Evolutionary conservation across 345 rosid species (phyloP), one percentile per base, ranked within the genome.

Genomic region (Arabidopsis suecica): DNA sequence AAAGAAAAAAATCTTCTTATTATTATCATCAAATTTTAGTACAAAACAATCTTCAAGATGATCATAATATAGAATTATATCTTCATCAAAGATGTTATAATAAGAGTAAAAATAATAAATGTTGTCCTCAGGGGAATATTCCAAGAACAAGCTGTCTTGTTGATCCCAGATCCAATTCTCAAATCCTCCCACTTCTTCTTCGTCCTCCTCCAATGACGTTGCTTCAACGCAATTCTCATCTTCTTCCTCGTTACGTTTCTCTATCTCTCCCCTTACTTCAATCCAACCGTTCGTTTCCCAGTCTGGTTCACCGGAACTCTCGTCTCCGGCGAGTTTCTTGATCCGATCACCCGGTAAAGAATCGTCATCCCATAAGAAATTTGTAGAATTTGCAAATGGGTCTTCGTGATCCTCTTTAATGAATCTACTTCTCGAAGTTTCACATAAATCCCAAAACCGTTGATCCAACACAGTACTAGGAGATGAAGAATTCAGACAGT

Each of bases 401-500:
- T 68, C 38, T 23, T 50, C 75, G 7, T 70, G 42, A 30, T 66
- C 28, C 34, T 41, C 65, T 51, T 50, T 41, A 77, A 77, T 42
- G 34, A 77, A 40, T 6, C 73, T 82, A 68, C 68, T 78, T 48
- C 71, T 84, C 1, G 73, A 30, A 16, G 78, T 71, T 41, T 85
- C 87, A 22, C 83, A 40, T 9, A 85, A 83, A 79, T 87, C 88
- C 97, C 98, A 94, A 48, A 88, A 83, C 48, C 68, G 85, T 62
- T 82, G 94, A 83, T 94, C 90, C 84, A 94, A 50, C 45, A 91
- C 97, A 56, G 86, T 82, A 55, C 71, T 82, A 1, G 98, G 98
- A 67, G 98, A 89, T 75, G 69, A 78, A 68, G 49, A 55, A 11
- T 70, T 72, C 36, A 50, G 33, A 11, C 59, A 62, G 1, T 28